Conservation (phyloP, 2,329 filamentous ascomycete genomes). For the Knufia petricola region DNA sequence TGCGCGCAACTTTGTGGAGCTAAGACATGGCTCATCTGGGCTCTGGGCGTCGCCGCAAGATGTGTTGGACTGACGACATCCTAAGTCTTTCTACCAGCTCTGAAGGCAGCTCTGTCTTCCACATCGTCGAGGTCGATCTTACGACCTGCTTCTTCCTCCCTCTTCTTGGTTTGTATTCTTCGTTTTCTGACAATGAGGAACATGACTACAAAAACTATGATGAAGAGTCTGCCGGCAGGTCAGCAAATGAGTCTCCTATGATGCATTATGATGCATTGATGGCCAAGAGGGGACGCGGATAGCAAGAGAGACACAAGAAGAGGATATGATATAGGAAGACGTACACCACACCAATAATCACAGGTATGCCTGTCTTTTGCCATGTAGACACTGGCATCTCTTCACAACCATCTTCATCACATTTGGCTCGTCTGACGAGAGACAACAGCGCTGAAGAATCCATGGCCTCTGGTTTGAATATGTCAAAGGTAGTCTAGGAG, state of each 20-base stretch:
- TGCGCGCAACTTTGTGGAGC: too few relatives aligned
- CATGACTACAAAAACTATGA: conserved; percentile 1
- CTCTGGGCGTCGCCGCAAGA: neutral
- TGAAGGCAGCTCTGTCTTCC: conserved; percentile 6
- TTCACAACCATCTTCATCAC: conserved; percentile 1
- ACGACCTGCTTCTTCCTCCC: neutral
- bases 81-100: conserved; percentile 2
- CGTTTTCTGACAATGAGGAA: neutral
- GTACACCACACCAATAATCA: conserved; percentile 3
- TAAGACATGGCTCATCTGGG: too few relatives aligned
- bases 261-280: too few relatives aligned
- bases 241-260: neutral
- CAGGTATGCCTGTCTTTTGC: conserved; percentile 5
- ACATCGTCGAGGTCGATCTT: conserved; percentile 9
- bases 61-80: too few relatives aligned
- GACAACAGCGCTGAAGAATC: neutral
- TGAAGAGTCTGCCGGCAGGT: neutral
- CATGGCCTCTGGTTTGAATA: neutral
- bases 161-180: neutral
- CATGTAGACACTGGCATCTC: conserved; percentile 2
- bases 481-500: too few relatives aligned
- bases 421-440: conserved; percentile 2
- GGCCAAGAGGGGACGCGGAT: too few relatives aligned
- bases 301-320: too few relatives aligned
- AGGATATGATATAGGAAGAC: neutral